phyloP scores from a whole-genome alignment of 2,329 filamentous ascomycete species.

The Magnaporthales sp. region DNA sequence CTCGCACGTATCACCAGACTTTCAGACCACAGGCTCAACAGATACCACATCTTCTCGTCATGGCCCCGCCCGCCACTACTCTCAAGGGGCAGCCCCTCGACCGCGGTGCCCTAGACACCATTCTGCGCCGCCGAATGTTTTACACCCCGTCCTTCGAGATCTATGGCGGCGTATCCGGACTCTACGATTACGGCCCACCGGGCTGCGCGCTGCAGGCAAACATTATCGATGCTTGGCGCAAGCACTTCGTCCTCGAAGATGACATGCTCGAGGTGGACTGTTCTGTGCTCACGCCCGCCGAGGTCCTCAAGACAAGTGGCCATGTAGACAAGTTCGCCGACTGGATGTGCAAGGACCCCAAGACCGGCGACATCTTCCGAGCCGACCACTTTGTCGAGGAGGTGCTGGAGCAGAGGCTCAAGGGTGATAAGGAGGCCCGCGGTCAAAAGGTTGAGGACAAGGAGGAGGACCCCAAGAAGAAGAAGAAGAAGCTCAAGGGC shows the following conservation, averaged over 20 bases:
- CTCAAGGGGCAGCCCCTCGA: conserved; percentile 88
- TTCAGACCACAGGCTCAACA: neutral
- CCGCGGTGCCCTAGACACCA: conserved; percentile 68
- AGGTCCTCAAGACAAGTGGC: conserved; percentile 89
- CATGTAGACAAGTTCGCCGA: conserved; percentile 98
- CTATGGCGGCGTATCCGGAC: conserved; percentile 79
- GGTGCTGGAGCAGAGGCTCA: conserved; percentile 76
- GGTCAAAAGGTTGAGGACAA: conserved; percentile 73
- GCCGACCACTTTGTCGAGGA: conserved; percentile 96
- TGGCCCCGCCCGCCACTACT: conserved; percentile 56
- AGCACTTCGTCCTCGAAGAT: conserved; percentile 88
- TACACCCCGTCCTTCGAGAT: conserved; percentile 95
- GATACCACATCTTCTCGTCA: conserved; percentile 19
- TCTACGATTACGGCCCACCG: conserved; percentile 90
- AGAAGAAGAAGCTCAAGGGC: conserved; percentile 84
- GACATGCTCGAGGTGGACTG: conserved; percentile 95
- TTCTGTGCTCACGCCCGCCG: conserved; percentile 85
- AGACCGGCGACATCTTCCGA: conserved; percentile 92
- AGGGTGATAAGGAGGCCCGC: conserved; percentile 87
- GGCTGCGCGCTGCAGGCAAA: conserved; percentile 81
- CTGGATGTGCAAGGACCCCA: conserved; percentile 99
- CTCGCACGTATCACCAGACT: neutral
- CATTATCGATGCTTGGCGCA: conserved; percentile 82
- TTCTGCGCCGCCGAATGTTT: conserved; percentile 84
- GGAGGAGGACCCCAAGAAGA: conserved; percentile 30